Conservation (phyloP, 768 basidiomycete genomes). For the Pleurotus giganteus region DNA sequence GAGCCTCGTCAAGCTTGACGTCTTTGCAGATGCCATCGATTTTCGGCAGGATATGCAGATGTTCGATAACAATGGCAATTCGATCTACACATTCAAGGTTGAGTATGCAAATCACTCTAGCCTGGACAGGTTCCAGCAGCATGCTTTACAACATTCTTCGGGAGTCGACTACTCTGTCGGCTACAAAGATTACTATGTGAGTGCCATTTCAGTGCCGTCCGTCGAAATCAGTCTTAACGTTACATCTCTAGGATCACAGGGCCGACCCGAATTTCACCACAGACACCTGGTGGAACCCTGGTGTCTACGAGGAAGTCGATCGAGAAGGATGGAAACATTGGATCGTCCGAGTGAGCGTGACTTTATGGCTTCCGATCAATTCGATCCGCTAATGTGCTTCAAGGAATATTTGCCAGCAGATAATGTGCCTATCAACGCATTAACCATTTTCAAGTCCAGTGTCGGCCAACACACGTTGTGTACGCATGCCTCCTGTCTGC, state of each 20-base stretch:
- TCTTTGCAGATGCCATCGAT: not conserved
- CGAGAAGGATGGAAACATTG: not conserved
- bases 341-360: not conserved
- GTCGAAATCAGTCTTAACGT: too few relatives aligned
- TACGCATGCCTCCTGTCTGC: too few relatives aligned
- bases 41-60: conserved; percentile 1
- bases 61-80: not conserved
- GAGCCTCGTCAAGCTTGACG: not conserved
- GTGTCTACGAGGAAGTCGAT: conserved; percentile 1
- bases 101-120: not conserved
- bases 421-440: not conserved
- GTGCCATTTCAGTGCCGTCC: not conserved
- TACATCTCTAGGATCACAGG: not conserved
- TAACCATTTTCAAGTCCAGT: not conserved
- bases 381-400: not conserved
- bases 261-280: not conserved
- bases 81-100: not conserved
- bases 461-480: not conserved
- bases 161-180: not conserved
- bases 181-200: conserved; percentile 5
- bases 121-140: not conserved
- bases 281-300: conserved; percentile 2
- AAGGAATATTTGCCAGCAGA: conserved; percentile 2
- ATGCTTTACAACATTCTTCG: not conserved
- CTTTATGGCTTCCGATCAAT: not conserved